Evolutionary conservation across 257 asterid species (phyloP).

Genomic region (Solanum corneliomulleri): DNA sequence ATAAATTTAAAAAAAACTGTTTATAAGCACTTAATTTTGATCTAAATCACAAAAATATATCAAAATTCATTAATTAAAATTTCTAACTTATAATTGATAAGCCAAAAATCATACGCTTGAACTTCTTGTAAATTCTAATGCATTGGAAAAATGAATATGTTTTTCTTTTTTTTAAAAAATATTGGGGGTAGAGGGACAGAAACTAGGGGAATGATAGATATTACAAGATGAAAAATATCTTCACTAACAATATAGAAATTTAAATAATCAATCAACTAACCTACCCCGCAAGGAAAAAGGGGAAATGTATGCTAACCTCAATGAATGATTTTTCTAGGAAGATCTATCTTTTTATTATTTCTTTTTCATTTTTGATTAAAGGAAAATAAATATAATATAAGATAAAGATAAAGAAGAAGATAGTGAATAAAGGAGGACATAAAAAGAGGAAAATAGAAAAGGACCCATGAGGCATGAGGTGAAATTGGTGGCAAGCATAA

Average conservation of each 20-base stretch:
- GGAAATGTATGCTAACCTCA: not conserved
- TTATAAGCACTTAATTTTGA: no score
- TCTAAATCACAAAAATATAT: not conserved
- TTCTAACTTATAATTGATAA: not conserved
- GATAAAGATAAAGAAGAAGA: not conserved
- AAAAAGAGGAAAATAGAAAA: not conserved
- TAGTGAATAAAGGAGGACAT: not conserved
- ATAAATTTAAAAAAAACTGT: no score
- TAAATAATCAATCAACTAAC: not conserved
- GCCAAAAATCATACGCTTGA: not conserved
- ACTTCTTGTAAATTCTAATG: not conserved
- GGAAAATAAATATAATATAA: not conserved
- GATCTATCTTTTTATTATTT: not conserved
- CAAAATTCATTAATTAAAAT: not conserved
- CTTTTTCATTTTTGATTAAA: not conserved
- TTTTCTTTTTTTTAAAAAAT: no score
- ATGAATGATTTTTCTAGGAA: not conserved
- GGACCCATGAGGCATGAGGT: not conserved
- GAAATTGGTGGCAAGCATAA: constrained; percentile 39
- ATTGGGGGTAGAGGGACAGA: rapidly evolving
- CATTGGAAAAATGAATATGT: not conserved
- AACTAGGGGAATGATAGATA: not conserved
- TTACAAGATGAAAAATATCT: not conserved
- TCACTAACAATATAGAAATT: not conserved
- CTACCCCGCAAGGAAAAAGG: not conserved